These are phyloP conservation scores for Phaeosphaeria sp. DNA, from an alignment of 2,329 filamentous ascomycete species.

Conservation along the genomic window DNA sequence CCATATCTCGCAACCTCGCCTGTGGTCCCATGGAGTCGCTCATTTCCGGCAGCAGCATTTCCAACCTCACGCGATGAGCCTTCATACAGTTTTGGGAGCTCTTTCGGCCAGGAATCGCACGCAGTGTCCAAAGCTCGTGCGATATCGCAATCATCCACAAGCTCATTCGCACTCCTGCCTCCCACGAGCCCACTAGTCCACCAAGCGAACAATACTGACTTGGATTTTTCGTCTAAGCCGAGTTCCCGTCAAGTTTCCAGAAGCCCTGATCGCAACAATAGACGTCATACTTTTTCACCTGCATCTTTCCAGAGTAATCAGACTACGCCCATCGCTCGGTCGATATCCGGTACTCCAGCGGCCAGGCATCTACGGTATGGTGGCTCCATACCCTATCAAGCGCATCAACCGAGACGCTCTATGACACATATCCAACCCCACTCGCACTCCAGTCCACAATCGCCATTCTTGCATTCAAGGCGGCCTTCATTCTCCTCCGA, in stretches of 20 bases:
- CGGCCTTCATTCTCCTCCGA: conserved; percentile 79
- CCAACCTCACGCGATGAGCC: conserved; percentile 20
- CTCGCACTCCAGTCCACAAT: conserved; percentile 51
- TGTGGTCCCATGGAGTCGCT: conserved; percentile 63
- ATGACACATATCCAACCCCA: conserved; percentile 62
- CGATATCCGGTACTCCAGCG: conserved; percentile 39
- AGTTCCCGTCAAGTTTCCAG: conserved; percentile 44
- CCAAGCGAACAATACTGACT: conserved; percentile 82
- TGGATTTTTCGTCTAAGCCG: conserved; percentile 64
- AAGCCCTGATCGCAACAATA: conserved; percentile 59
- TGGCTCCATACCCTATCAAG: conserved; percentile 70
- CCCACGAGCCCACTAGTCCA: conserved; percentile 93
- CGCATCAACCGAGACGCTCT: conserved; percentile 79
- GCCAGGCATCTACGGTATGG: conserved; percentile 62
- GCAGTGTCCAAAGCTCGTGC: conserved; percentile 52
- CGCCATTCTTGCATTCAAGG: conserved; percentile 58
- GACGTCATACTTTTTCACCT: conserved; percentile 77
- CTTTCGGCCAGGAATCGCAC: conserved; percentile 24
- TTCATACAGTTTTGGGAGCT: conserved; percentile 22
- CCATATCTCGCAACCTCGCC: conserved; percentile 57
- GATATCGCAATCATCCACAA: conserved; percentile 68
- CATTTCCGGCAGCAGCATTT: conserved; percentile 51
- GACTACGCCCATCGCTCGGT: conserved; percentile 47
- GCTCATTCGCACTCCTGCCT: conserved; percentile 82
- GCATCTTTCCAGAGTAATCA: conserved; percentile 61